phyloP scores from a whole-genome alignment of 2,329 filamentous ascomycete species.

The Cercospora sp. region DNA sequence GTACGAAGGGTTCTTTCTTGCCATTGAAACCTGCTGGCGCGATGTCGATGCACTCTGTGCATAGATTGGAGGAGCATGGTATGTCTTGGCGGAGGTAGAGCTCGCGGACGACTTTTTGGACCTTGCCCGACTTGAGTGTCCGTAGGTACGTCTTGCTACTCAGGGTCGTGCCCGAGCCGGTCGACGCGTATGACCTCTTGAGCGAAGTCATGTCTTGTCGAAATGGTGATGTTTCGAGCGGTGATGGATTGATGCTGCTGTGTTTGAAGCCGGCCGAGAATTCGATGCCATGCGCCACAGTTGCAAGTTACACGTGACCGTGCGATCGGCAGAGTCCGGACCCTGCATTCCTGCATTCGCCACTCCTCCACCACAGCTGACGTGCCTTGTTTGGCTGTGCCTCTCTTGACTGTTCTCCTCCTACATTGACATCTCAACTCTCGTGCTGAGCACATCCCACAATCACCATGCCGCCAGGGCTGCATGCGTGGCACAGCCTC shows the following conservation, averaged over 20 bases:
- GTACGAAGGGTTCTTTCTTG: slow-evolving; percentile 76
- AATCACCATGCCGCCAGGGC: slow-evolving; percentile 41
- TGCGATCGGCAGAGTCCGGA: background rate
- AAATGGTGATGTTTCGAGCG: background rate
- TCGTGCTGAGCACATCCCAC: slow-evolving; percentile 21
- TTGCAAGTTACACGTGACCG: background rate
- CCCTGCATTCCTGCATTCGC: slow-evolving; percentile 10
- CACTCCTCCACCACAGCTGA: slow-evolving; percentile 1
- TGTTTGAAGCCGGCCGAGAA: slow-evolving; percentile 1
- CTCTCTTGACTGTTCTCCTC: background rate
- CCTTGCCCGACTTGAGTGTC: slow-evolving; percentile 92
- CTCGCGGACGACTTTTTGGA: slow-evolving; percentile 97
- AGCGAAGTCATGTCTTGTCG: slow-evolving; percentile 59
- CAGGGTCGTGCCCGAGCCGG: slow-evolving; percentile 65
- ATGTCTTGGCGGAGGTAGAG: slow-evolving; percentile 96
- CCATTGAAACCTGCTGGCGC: slow-evolving; percentile 79
- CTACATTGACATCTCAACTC: slow-evolving; percentile 10
- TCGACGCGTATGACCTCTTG: slow-evolving; percentile 58
- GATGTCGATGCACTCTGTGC: slow-evolving; percentile 67
- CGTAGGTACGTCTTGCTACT: slow-evolving; percentile 95
- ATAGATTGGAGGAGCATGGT: slow-evolving; percentile 91
- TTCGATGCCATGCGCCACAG: background rate
- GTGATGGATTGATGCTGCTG: background rate
- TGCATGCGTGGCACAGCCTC: slow-evolving; percentile 41
- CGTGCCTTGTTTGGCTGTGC: background rate